phyloP scores from a whole-genome alignment of 2,329 filamentous ascomycete genomes.

The Calonectria pteridis region DNA sequence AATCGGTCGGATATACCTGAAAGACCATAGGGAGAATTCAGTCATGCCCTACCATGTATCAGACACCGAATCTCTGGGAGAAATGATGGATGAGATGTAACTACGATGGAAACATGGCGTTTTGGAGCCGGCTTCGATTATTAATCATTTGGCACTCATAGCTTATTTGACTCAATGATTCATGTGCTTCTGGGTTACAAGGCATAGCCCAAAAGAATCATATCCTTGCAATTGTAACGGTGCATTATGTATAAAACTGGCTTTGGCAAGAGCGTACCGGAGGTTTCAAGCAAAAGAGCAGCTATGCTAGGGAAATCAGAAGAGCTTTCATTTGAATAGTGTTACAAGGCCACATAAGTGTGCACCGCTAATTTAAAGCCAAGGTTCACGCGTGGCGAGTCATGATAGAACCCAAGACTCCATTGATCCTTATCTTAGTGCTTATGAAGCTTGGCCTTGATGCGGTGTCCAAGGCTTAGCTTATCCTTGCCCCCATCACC shows the following conservation, averaged over 20 bases:
- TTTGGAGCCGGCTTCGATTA: constrained; percentile 15
- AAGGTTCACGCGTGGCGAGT: background rate
- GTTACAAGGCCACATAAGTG: background rate
- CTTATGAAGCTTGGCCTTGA: constrained; percentile 77
- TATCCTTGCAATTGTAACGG: background rate
- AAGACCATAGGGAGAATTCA: constrained; percentile 18
- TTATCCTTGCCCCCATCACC: constrained; percentile 54
- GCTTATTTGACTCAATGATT: background rate
- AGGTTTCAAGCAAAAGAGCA: background rate
- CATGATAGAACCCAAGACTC: background rate
- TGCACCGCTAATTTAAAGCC: background rate
- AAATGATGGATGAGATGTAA: constrained; percentile 8
- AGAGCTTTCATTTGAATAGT: background rate
- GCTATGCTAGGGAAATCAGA: background rate
- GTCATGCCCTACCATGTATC: constrained; percentile 31
- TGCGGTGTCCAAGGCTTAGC: constrained; percentile 70
- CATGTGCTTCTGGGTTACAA: background rate
- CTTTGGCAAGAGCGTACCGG: no score
- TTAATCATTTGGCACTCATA: background rate
- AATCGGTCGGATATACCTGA: constrained; percentile 39
- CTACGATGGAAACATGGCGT: constrained; percentile 11
- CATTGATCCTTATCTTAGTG: constrained; percentile 45
- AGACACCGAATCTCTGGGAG: constrained; percentile 10
- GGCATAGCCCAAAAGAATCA: no score
- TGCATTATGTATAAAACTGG: background rate